Evolutionary conservation across 345 rosid genomes (phyloP).

Genomic region (Boechera divaricarpa): DNA sequence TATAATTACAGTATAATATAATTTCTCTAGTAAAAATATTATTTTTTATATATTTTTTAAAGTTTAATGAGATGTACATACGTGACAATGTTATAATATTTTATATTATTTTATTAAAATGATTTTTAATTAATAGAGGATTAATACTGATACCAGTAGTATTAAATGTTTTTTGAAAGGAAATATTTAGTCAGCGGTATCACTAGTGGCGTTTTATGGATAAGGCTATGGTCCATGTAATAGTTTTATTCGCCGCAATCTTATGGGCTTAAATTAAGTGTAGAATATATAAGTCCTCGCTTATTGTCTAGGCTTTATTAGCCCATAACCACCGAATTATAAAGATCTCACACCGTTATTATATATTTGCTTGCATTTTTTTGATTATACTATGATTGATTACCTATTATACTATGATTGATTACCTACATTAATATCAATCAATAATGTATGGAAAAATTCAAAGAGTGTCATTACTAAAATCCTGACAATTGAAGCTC

Average conservation of each 20-base stretch:
- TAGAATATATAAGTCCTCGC: neutral
- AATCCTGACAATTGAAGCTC: neutral
- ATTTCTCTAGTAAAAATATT: no score
- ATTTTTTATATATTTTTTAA: no score
- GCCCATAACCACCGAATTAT: neutral
- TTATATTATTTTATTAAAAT: no score
- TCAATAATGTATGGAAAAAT: slow-evolving; percentile 19
- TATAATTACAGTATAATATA: no score
- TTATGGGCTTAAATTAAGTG: neutral
- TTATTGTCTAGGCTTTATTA: neutral
- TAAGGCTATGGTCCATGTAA: no score
- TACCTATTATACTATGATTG: slow-evolving; percentile 3
- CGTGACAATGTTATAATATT: no score
- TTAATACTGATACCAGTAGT: no score
- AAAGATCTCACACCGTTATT: neutral
- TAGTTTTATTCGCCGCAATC: neutral
- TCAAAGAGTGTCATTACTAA: slow-evolving; percentile 25
- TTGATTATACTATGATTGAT: neutral
- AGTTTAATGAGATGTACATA: no score
- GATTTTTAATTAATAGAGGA: no score
- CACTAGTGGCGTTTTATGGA: no score
- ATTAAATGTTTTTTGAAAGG: no score
- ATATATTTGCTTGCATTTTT: neutral
- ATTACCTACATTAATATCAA: slow-evolving; percentile 22
- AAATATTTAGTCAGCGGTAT: no score